Percentiles rank a stretch among this genome's conserved stretches.
These are phyloP conservation scores for Phialophora macrospora DNA, from an alignment of 2,329 filamentous ascomycete genomes.

Conservation along the genomic window DNA sequence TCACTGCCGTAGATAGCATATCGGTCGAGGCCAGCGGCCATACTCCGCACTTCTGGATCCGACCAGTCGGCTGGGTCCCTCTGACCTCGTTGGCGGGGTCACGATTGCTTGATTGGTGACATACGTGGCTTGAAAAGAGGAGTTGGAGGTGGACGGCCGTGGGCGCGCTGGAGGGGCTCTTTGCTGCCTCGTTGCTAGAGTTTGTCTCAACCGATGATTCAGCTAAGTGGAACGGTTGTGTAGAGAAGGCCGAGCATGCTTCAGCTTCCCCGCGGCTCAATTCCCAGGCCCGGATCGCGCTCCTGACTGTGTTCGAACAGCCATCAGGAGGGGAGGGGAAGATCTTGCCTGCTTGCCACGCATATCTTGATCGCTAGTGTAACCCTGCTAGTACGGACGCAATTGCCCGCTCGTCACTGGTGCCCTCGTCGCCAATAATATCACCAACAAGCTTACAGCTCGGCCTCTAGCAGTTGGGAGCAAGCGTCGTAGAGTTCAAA, in stretches of 20 bases:
- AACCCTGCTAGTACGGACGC: constrained; percentile 11
- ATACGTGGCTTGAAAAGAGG: constrained; percentile 30
- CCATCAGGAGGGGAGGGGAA: neutral
- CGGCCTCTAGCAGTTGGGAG: constrained; percentile 8
- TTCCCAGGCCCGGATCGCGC: neutral
- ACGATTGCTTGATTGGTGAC: constrained; percentile 19
- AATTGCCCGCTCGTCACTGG: constrained; percentile 14
- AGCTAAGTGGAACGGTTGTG: neutral
- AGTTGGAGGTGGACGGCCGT: constrained; percentile 12
- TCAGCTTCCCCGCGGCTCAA: constrained; percentile 16
- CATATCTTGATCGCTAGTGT: constrained; percentile 19
- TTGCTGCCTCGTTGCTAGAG: neutral
- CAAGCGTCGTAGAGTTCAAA: constrained; percentile 12
- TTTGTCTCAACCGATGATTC: neutral
- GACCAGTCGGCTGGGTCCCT: constrained; percentile 4
- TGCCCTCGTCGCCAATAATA: constrained; percentile 28
- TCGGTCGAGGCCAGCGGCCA: neutral
- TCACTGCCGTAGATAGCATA: neutral
- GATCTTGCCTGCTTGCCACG: constrained; percentile 7
- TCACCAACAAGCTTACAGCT: constrained; percentile 15
- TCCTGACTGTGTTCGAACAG: neutral
- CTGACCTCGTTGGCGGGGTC: constrained; percentile 7
- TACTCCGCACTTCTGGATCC: neutral
- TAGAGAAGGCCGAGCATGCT: neutral
- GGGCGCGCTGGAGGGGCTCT: neutral